Percentiles rank a stretch among this genome's conserved stretches.
phyloP scores from a whole-genome alignment of 345 rosid species.

The Populus simonii region DNA sequence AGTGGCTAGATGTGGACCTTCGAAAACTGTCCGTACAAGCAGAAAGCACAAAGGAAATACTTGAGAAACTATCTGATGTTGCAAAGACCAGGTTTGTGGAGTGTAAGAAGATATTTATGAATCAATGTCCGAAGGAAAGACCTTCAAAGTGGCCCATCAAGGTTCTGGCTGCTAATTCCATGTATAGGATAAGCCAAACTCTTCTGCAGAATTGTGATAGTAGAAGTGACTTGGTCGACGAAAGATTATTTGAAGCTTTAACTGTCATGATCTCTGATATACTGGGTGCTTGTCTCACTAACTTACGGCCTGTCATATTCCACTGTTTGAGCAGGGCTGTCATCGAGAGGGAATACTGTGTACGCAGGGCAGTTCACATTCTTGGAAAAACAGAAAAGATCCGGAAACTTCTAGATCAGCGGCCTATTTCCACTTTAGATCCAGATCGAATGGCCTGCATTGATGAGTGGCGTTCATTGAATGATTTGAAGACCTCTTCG shows the following conservation, averaged over 20 bases:
- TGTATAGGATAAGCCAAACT: constrained; percentile 69
- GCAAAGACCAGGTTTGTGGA: constrained; percentile 47
- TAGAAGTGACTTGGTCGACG: constrained; percentile 23
- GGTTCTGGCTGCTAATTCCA: constrained; percentile 69
- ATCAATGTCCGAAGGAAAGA: constrained; percentile 37
- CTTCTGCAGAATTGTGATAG: constrained; percentile 37
- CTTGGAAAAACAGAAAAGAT: constrained; percentile 59
- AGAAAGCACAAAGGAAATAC: constrained; percentile 44
- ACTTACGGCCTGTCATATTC: constrained; percentile 44
- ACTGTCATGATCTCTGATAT: constrained; percentile 58
- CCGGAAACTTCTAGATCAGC: constrained; percentile 47
- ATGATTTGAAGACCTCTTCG: constrained; percentile 22
- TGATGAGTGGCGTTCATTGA: constrained; percentile 59
- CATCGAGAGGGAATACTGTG: constrained; percentile 56
- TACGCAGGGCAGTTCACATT: constrained; percentile 48
- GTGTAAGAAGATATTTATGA: constrained; percentile 31
- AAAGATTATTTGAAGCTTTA: constrained; percentile 42
- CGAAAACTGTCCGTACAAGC: constrained; percentile 40
- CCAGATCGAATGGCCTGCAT: constrained; percentile 47
- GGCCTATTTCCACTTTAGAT: constrained; percentile 31
- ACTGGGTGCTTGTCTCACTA: constrained; percentile 72
- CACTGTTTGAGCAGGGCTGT: constrained; percentile 54
- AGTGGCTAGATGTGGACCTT: constrained; percentile 72
- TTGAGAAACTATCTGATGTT: constrained; percentile 44
- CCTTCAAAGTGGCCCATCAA: constrained; percentile 72